Conservation (phyloP, 306 rosid species). For the Prunus kanzakura region DNA sequence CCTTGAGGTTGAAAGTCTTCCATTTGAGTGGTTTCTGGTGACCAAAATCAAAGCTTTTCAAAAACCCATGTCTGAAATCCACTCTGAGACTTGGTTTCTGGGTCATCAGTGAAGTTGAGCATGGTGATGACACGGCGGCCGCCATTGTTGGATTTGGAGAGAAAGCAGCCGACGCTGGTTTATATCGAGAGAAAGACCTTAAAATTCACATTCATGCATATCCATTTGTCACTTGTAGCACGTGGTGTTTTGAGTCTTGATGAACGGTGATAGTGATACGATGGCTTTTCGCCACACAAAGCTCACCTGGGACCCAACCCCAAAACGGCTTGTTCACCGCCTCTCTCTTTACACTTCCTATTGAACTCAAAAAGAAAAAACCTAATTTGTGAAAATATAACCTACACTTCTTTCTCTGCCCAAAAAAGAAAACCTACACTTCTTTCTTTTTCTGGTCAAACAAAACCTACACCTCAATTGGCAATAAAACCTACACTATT, state of each 20-base stretch:
- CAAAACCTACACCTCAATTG: too few relatives aligned
- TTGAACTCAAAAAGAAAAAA: too few relatives aligned
- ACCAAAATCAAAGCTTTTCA: slow-evolving; percentile 17
- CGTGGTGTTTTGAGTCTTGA: background rate
- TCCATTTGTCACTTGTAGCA: background rate
- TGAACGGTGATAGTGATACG: background rate
- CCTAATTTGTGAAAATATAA: too few relatives aligned
- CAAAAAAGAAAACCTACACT: too few relatives aligned
- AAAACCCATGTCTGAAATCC: slow-evolving; percentile 20
- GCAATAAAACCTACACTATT: too few relatives aligned
- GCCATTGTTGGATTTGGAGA: slow-evolving; percentile 4
- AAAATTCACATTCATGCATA: background rate
- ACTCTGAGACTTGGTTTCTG: slow-evolving; percentile 8
- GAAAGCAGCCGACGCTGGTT: background rate
- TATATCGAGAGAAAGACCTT: background rate
- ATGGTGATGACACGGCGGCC: slow-evolving; percentile 30
- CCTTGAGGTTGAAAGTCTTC: slow-evolving; percentile 19
- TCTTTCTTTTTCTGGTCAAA: too few relatives aligned
- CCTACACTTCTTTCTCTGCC: too few relatives aligned
- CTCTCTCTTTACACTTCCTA: too few relatives aligned
- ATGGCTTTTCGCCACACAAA: background rate
- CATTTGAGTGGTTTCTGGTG: slow-evolving; percentile 11
- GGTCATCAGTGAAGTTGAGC: slow-evolving; percentile 6
- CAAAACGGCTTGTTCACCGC: too few relatives aligned
- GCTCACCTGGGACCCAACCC: background rate